Evolutionary conservation across 306 rosid genomes (phyloP).

Genomic region (Cyamopsis tetragonoloba): DNA sequence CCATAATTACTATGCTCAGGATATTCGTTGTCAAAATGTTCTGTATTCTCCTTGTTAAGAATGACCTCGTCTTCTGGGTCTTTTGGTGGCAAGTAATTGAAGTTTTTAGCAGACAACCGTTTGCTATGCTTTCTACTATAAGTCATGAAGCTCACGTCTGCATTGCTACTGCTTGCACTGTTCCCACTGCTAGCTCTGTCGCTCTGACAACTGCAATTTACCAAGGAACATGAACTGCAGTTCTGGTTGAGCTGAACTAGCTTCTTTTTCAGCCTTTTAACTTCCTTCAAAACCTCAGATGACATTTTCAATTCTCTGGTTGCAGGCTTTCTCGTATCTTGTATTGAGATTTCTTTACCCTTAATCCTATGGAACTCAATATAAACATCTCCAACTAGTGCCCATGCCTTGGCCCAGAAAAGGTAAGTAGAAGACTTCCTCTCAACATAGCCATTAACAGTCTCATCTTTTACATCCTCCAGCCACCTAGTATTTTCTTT

Average conservation of each 20-base stretch:
- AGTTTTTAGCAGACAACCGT: constrained; percentile 42
- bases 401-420: constrained; percentile 97
- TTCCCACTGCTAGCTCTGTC: constrained; percentile 98
- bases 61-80: constrained; percentile 38
- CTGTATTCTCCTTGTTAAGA: constrained; percentile 32
- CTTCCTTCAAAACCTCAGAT: constrained; percentile 93
- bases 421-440: constrained; percentile 70
- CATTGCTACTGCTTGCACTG: constrained; percentile 83
- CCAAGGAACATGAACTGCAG: constrained; percentile 83
- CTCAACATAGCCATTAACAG: constrained; percentile 42
- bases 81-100: constrained; percentile 37
- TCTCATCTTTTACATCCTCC: constrained; percentile 35
- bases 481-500: constrained; percentile 37
- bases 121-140: constrained; percentile 62
- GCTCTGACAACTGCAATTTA: constrained; percentile 94
- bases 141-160: constrained; percentile 32
- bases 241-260: constrained; percentile 62
- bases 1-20: constrained; percentile 26
- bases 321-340: constrained; percentile 49
- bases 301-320: constrained; percentile 69
- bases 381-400: constrained; percentile 80
- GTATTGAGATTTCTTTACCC: constrained; percentile 43
- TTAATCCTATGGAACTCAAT: constrained; percentile 61
- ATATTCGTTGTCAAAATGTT: constrained; percentile 33
- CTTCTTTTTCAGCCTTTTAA: constrained; percentile 87